Evolutionary conservation across 2,329 filamentous ascomycete species (phyloP).

Genomic region (Pseudogymnoascus sp.): DNA sequence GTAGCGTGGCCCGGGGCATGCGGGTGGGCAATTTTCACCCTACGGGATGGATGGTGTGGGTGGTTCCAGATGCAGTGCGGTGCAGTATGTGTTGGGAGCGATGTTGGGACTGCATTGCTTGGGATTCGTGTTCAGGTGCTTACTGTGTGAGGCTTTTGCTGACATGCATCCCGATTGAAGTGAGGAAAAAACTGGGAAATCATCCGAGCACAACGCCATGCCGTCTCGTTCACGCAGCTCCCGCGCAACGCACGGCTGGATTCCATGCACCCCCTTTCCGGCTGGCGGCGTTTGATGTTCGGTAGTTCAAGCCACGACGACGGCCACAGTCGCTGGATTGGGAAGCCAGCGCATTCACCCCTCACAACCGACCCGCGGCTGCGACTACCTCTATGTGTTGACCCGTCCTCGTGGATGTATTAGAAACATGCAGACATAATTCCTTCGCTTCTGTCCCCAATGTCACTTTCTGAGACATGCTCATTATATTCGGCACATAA

Average conservation of each 20-base stretch:
- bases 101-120: conserved; percentile 4
- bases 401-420: not conserved
- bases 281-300: not conserved
- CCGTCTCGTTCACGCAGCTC: not conserved
- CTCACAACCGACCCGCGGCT: not conserved
- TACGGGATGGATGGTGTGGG: not conserved
- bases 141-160: not conserved
- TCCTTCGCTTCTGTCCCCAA: not conserved
- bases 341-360: not conserved
- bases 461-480: conserved; percentile 4
- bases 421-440: not conserved
- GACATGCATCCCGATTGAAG: not conserved
- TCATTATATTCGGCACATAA: not conserved
- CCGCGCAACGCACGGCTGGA: not conserved
- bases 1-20: not conserved
- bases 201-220: not conserved
- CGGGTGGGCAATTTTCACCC: not conserved
- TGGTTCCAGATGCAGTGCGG: not conserved
- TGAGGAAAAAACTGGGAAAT: not conserved
- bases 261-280: not conserved
- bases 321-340: not conserved
- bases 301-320: not conserved
- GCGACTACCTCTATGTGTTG: not conserved
- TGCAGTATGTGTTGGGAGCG: not conserved
- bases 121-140: not conserved